Conservation (phyloP, 1,284 basidiomycete genomes). For the Vanrija humicola region DNA sequence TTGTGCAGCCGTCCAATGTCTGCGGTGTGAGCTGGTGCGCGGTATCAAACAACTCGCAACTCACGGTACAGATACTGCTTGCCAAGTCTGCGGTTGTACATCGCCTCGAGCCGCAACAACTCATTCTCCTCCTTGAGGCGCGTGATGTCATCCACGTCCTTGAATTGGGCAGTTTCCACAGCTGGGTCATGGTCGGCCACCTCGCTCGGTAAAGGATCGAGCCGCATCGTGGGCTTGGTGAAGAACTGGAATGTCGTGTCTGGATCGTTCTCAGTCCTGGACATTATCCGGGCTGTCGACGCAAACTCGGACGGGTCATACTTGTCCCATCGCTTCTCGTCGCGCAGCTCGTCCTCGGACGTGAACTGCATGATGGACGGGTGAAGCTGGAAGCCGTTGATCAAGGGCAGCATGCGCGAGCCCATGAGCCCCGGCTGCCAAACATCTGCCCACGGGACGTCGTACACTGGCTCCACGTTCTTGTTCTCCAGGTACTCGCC, state of each 20-base stretch:
- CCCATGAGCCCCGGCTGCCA: constrained; percentile 33
- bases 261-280: constrained; percentile 17
- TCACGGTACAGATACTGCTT: constrained; percentile 41
- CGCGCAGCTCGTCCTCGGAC: constrained; percentile 36
- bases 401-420: constrained; percentile 28
- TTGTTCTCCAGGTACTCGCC: constrained; percentile 34
- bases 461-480: constrained; percentile 29
- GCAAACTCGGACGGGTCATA: constrained; percentile 40
- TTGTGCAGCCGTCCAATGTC: constrained; percentile 42
- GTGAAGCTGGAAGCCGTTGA: constrained; percentile 41
- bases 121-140: constrained; percentile 25
- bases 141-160: constrained; percentile 6
- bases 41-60: constrained; percentile 2
- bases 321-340: constrained; percentile 41
- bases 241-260: constrained; percentile 27
- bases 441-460: constrained; percentile 36
- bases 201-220: background rate
- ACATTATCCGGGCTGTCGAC: constrained; percentile 35
- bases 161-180: background rate
- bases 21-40: constrained; percentile 6
- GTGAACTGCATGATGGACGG: constrained; percentile 40
- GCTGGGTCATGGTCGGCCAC: constrained; percentile 5
- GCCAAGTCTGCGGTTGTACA: constrained; percentile 28
- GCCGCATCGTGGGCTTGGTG: constrained; percentile 8
- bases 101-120: constrained; percentile 36